These are phyloP conservation scores for Apiospora phragmitis DNA, from an alignment of 2,329 filamentous ascomycete species.

Conservation along the genomic window DNA sequence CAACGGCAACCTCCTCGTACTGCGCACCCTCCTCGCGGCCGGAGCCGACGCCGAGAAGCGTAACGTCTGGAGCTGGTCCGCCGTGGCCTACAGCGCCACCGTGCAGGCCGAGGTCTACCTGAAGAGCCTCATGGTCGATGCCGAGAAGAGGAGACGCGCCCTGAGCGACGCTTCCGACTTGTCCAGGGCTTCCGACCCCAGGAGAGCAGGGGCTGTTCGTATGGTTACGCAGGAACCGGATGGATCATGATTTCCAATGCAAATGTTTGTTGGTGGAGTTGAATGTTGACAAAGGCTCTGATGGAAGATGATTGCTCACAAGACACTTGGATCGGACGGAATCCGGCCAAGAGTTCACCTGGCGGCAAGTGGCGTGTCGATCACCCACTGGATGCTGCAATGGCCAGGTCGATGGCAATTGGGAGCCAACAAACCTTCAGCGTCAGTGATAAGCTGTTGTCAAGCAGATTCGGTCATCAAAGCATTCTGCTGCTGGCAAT, in stretches of 20 bases:
- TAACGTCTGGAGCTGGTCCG: slow-evolving; percentile 80
- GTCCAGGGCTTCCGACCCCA: slow-evolving; percentile 18
- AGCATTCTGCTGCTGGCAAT: not conserved
- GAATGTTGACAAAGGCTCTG: not conserved
- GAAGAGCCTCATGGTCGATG: slow-evolving; percentile 72
- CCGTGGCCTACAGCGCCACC: slow-evolving; percentile 79
- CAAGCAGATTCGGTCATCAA: not conserved
- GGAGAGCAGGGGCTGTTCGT: slow-evolving; percentile 44
- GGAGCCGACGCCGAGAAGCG: slow-evolving; percentile 72
- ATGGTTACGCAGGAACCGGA: slow-evolving; percentile 33
- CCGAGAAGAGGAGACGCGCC: slow-evolving; percentile 58
- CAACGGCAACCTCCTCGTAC: slow-evolving; percentile 75
- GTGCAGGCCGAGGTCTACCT: slow-evolving; percentile 85
- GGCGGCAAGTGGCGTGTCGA: not conserved
- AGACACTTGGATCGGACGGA: not conserved
- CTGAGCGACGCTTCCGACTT: slow-evolving; percentile 38
- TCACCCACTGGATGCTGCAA: not conserved
- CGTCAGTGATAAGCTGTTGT: not conserved
- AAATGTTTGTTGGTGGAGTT: slow-evolving; percentile 31
- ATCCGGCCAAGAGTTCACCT: not conserved
- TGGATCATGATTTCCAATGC: slow-evolving; percentile 36
- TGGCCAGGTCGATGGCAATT: not conserved
- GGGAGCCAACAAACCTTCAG: not conserved
- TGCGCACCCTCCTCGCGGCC: slow-evolving; percentile 75
- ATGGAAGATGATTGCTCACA: not conserved